A percentile compares a stretch with the other conserved stretches of the same genome.
Evolutionary conservation across 352 stramenopile species (phyloP).

Genomic region (Globisporangium viniferum): DNA sequence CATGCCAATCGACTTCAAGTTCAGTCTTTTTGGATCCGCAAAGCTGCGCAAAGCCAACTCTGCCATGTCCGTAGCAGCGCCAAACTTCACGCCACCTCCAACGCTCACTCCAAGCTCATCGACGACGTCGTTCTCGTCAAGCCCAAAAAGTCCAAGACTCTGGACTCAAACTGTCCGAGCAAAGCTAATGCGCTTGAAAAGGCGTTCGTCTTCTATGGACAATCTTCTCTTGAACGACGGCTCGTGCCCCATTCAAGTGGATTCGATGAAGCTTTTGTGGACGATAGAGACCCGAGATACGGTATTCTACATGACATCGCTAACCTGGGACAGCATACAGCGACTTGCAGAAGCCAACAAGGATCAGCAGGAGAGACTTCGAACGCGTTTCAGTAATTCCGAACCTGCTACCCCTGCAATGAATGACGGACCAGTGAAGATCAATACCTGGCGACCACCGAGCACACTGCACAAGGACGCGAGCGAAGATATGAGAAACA

Average conservation of each 20-base stretch:
- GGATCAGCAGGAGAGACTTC: constrained; percentile 11
- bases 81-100: constrained; percentile 18
- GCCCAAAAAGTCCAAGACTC: constrained; percentile 33
- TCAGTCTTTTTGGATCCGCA: constrained; percentile 22
- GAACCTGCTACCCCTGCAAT: neutral
- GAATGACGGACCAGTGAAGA: neutral
- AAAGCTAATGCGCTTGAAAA: constrained; percentile 53
- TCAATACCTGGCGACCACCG: neutral
- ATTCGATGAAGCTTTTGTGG: constrained; percentile 81
- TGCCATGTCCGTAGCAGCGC: constrained; percentile 15
- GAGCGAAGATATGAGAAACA: neutral
- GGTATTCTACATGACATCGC: constrained; percentile 66
- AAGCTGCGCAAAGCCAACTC: constrained; percentile 26
- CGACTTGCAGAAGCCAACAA: constrained; percentile 36
- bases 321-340: constrained; percentile 48
- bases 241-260: constrained; percentile 74
- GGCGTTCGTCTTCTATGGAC: constrained; percentile 63
- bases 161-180: constrained; percentile 57
- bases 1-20: constrained; percentile 43
- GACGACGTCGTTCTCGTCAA: constrained; percentile 13
- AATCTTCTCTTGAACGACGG: constrained; percentile 71
- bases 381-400: neutral
- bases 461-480: neutral
- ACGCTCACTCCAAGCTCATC: constrained; percentile 7
- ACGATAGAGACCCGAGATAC: constrained; percentile 72